Evolutionary conservation across 495 filamentous ascomycete species (phyloP).

Genomic region (Arthonia radiata): DNA sequence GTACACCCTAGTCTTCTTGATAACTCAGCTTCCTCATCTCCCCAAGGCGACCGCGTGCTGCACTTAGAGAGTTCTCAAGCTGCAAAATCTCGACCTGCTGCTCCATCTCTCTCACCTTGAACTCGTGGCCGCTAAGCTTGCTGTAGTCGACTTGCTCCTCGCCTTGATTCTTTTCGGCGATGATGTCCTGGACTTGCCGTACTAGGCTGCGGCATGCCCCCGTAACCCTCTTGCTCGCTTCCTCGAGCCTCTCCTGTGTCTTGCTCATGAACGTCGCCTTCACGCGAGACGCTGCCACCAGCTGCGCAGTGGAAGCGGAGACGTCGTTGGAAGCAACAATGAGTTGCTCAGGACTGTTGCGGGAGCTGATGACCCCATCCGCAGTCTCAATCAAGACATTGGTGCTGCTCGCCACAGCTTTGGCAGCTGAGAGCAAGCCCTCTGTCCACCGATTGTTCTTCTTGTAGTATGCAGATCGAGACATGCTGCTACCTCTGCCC

Average conservation of each 20-base stretch:
- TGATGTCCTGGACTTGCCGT: slow-evolving; percentile 82
- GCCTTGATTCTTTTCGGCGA: slow-evolving; percentile 56
- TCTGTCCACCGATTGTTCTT: slow-evolving; percentile 98
- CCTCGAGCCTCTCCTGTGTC: slow-evolving; percentile 75
- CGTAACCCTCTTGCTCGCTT: slow-evolving; percentile 79
- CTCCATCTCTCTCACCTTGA: slow-evolving; percentile 98
- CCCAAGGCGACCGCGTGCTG: slow-evolving; percentile 60
- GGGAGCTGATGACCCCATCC: slow-evolving; percentile 74
- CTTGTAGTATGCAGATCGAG: slow-evolving; percentile 94
- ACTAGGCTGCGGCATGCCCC: slow-evolving; percentile 69
- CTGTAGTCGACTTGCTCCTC: slow-evolving; percentile 77
- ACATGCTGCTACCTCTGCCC: slow-evolving; percentile 55
- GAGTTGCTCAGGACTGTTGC: slow-evolving; percentile 85
- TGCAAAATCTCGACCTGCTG: slow-evolving; percentile 98
- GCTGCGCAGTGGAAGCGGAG: slow-evolving; percentile 80
- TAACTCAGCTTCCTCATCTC: slow-evolving; percentile 99
- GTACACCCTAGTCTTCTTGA: slow-evolving; percentile 38
- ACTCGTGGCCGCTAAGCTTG: slow-evolving; percentile 73
- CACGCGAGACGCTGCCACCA: slow-evolving; percentile 83
- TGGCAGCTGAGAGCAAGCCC: slow-evolving; percentile 85
- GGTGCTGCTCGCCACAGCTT: slow-evolving; percentile 76
- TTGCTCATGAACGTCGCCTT: slow-evolving; percentile 97
- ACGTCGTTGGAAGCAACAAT: slow-evolving; percentile 96
- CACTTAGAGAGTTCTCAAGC: slow-evolving; percentile 66
- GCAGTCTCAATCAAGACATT: slow-evolving; percentile 94